Percentiles rank a stretch among this genome's conserved stretches.
Conservation (phyloP, 2,329 filamentous ascomycete genomes). For the Neospermospora avenae region DNA sequence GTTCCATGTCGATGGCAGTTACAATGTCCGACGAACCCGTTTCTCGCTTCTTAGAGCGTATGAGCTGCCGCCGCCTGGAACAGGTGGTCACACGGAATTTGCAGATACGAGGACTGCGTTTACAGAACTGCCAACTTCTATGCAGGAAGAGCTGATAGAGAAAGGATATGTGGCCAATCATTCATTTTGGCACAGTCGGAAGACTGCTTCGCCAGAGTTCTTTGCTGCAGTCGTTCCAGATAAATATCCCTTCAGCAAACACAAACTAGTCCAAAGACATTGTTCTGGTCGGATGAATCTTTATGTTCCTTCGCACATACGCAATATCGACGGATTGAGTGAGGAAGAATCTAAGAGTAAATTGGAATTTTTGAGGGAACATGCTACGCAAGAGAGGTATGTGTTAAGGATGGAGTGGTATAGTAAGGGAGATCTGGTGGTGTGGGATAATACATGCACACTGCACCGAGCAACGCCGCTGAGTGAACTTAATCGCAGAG, state of each 20-base stretch:
- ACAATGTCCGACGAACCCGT: neutral
- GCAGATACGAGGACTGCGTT: neutral
- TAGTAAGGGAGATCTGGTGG: conserved; percentile 47
- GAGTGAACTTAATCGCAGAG: conserved; percentile 46
- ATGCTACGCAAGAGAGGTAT: conserved; percentile 48
- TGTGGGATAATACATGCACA: conserved; percentile 58
- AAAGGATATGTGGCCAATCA: neutral
- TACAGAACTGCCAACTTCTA: neutral
- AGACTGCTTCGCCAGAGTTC: neutral
- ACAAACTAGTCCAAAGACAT: neutral
- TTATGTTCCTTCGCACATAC: conserved; percentile 51
- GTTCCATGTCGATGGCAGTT: neutral
- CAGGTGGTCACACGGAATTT: neutral
- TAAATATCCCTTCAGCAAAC: neutral
- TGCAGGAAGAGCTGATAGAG: neutral
- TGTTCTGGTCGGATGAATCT: too few species aligned
- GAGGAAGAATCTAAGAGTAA: conserved; percentile 35
- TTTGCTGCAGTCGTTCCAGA: neutral
- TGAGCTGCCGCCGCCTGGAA: neutral
- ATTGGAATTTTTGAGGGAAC: conserved; percentile 42
- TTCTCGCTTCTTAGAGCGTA: neutral
- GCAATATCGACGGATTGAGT: conserved; percentile 47
- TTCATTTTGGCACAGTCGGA: neutral
- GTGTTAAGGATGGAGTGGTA: conserved; percentile 47
- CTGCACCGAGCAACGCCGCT: conserved; percentile 52